phyloP scores from a whole-genome alignment of 495 filamentous ascomycete species.

The Chaetomium tenue region DNA sequence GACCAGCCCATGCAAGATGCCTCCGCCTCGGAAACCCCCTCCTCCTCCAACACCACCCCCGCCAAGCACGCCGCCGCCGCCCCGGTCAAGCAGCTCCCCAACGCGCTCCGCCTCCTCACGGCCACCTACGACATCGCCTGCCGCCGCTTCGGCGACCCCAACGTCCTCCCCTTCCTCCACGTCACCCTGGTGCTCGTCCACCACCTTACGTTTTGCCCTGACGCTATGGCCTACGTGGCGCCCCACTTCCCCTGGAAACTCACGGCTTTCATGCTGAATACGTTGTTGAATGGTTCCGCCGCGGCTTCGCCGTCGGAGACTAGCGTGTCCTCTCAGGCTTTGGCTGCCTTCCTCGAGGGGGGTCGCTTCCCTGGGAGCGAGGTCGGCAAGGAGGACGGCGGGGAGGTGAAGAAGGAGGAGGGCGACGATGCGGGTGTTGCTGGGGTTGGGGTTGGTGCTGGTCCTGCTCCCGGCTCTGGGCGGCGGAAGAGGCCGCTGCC shows the following conservation, averaged over 20 bases:
- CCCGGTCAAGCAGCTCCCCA: conserved; percentile 28
- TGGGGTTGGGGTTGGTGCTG: conserved; percentile 41
- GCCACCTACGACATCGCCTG: conserved; percentile 53
- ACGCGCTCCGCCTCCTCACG: conserved; percentile 32
- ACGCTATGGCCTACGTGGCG: conserved; percentile 47
- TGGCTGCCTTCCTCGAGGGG: background rate
- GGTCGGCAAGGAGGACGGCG: background rate
- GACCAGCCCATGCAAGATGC: conserved; percentile 26
- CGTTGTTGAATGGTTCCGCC: conserved; percentile 45
- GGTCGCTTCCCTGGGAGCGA: background rate
- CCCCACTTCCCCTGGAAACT: conserved; percentile 62
- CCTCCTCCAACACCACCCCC: conserved; percentile 9
- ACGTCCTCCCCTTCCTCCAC: conserved; percentile 66
- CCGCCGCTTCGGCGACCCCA: conserved; percentile 58
- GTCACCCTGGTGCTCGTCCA: conserved; percentile 67
- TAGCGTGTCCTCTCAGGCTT: conserved; percentile 5
- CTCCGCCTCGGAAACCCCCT: conserved; percentile 18
- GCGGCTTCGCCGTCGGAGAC: conserved; percentile 15
- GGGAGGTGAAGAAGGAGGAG: background rate
- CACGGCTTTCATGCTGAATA: conserved; percentile 65
- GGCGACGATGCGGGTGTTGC: conserved; percentile 47
- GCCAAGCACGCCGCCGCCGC: conserved; percentile 1
- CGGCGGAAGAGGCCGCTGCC: conserved; percentile 60
- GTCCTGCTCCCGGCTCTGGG: background rate
- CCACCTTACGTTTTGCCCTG: conserved; percentile 52